A percentile compares a stretch with the other conserved stretches of the same genome.
Evolutionary conservation across 257 asterid genomes (phyloP).

Genomic region (Solanum rostratum): DNA sequence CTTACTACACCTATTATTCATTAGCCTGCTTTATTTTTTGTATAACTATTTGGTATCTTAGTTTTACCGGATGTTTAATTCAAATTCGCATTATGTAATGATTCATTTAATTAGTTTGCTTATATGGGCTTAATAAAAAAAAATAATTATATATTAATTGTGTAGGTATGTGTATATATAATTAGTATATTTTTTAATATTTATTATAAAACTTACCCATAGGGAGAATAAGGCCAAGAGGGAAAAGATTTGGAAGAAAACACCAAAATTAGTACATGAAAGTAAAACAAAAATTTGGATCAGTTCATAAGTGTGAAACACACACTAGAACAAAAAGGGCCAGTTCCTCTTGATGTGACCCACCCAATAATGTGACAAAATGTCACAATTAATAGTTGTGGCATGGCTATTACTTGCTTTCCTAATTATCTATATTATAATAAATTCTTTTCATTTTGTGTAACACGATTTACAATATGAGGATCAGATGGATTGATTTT

Average conservation of each 20-base stretch:
- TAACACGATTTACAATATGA: too few species aligned
- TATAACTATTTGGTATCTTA: background rate
- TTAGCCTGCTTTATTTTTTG: background rate
- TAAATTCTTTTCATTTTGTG: background rate
- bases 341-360: background rate
- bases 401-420: background rate
- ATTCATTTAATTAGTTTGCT: background rate
- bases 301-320: background rate
- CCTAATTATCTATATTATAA: background rate
- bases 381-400: background rate
- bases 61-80: background rate
- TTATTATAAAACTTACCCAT: background rate
- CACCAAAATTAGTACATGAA: background rate
- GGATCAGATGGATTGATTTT: too few species aligned
- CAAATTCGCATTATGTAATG: background rate
- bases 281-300: background rate
- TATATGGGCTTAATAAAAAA: background rate
- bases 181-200: too few species aligned
- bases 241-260: background rate
- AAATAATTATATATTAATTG: background rate
- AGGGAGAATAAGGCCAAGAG: background rate
- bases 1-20: background rate
- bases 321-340: background rate
- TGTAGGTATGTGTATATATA: too few species aligned
- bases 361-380: background rate